Conservation (phyloP, 176 grass and related monocot genomes). For the Rhynchospora breviuscula region DNA sequence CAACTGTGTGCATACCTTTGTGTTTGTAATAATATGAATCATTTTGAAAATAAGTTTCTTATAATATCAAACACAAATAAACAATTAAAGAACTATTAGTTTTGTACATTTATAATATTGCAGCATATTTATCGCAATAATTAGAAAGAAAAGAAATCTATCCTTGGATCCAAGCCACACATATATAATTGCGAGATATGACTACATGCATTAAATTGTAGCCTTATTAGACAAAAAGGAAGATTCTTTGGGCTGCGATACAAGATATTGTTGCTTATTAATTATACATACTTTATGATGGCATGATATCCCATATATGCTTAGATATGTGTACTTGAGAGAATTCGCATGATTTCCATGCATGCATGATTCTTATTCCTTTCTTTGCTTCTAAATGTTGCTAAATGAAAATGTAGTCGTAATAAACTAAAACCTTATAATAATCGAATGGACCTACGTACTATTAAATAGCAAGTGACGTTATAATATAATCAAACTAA, state of each 20-base stretch:
- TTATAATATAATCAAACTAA: neutral
- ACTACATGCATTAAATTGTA: neutral
- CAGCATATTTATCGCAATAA: neutral
- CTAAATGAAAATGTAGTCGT: neutral
- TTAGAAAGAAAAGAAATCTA: neutral
- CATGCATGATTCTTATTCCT: conserved; percentile 27
- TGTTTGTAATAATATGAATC: neutral
- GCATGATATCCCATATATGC: neutral
- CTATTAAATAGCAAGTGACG: neutral
- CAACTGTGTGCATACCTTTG: neutral
- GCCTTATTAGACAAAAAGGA: neutral
- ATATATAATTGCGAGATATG: neutral
- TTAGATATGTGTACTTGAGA: neutral
- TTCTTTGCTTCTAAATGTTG: neutral
- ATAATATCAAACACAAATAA: neutral
- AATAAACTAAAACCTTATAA: conserved; percentile 9
- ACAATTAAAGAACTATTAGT: neutral
- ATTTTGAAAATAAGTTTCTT: neutral
- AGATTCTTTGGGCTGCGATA: neutral
- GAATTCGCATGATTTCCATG: conserved; percentile 1
- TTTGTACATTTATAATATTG: neutral
- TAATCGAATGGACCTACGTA: neutral
- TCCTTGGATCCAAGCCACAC: neutral
- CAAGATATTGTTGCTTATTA: conserved; percentile 9
- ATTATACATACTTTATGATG: conserved; percentile 7